Percentiles rank a stretch among this genome's conserved stretches.
These are phyloP conservation scores for Graphilbum sp. DNA, from an alignment of 2,329 filamentous ascomycete genomes.

Conservation along the genomic window DNA sequence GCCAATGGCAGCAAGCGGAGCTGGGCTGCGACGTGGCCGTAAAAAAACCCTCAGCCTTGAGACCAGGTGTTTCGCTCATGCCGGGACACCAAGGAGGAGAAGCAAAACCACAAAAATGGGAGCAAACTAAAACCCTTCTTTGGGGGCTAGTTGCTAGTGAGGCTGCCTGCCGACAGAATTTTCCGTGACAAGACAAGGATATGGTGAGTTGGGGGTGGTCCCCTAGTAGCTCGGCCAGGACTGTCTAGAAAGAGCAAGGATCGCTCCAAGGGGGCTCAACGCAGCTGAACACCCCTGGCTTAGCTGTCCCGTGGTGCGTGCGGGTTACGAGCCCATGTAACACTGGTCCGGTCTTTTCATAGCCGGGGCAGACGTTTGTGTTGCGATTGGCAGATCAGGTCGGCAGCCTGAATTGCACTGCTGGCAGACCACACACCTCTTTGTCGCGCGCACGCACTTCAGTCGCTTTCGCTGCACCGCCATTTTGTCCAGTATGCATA, in stretches of 20 bases:
- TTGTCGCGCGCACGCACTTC: too few relatives aligned
- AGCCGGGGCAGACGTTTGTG: too few relatives aligned
- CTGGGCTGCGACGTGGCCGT: background rate
- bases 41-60: background rate
- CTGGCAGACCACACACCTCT: too few relatives aligned
- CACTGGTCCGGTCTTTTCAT: too few relatives aligned
- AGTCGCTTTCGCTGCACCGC: too few relatives aligned
- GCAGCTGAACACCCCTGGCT: background rate
- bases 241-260: background rate
- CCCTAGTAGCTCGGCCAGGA: too few relatives aligned
- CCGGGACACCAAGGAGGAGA: background rate
- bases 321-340: background rate
- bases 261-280: background rate
- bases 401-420: too few relatives aligned
- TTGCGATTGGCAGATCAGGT: too few relatives aligned
- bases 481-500: too few relatives aligned
- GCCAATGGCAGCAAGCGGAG: background rate
- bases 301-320: background rate
- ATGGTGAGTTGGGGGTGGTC: too few relatives aligned
- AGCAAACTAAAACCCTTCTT: too few relatives aligned
- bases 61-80: background rate
- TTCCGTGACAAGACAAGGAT: background rate
- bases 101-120: background rate
- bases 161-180: background rate
- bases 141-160: too few relatives aligned